A percentile compares a stretch with the other conserved stretches of the same genome.
Evolutionary conservation across 768 basidiomycete genomes (phyloP).

Genomic region (Dacryopinax primogenitus): DNA sequence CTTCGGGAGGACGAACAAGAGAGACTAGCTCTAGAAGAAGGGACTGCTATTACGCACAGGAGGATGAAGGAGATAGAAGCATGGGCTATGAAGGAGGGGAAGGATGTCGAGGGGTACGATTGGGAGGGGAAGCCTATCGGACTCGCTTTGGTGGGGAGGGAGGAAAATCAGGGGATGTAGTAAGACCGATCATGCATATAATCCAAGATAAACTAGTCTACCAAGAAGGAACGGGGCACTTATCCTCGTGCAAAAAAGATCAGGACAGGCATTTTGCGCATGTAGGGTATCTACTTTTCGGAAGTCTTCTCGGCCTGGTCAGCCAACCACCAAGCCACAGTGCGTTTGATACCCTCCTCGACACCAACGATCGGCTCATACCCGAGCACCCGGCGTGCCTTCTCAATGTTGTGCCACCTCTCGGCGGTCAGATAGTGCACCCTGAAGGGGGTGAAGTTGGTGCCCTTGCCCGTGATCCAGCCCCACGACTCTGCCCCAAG

Average conservation of each 20-base stretch:
- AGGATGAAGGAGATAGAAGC: constrained; percentile 7
- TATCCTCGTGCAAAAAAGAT: background rate
- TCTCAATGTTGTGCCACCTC: constrained; percentile 90
- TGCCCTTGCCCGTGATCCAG: constrained; percentile 61
- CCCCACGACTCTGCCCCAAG: constrained; percentile 59
- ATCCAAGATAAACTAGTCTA: constrained; percentile 1
- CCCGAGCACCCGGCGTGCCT: constrained; percentile 75
- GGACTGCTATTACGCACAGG: background rate
- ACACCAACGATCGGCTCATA: constrained; percentile 86
- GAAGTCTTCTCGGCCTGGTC: background rate
- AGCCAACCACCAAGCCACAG: constrained; percentile 33
- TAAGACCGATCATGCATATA: background rate
- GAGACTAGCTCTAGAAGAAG: background rate
- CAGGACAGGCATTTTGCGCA: background rate
- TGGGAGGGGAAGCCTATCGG: constrained; percentile 8
- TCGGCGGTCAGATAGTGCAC: constrained; percentile 66
- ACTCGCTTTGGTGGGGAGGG: background rate
- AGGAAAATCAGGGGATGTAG: background rate
- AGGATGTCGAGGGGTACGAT: constrained; percentile 3
- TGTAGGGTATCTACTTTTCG: background rate
- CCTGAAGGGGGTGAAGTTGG: constrained; percentile 74
- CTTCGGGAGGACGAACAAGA: background rate
- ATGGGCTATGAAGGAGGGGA: constrained; percentile 5
- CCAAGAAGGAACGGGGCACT: background rate
- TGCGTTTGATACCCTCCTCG: constrained; percentile 71